Evolutionary conservation across 2,329 filamentous ascomycete species (phyloP).

Genomic region (Calonectria henricotiae): DNA sequence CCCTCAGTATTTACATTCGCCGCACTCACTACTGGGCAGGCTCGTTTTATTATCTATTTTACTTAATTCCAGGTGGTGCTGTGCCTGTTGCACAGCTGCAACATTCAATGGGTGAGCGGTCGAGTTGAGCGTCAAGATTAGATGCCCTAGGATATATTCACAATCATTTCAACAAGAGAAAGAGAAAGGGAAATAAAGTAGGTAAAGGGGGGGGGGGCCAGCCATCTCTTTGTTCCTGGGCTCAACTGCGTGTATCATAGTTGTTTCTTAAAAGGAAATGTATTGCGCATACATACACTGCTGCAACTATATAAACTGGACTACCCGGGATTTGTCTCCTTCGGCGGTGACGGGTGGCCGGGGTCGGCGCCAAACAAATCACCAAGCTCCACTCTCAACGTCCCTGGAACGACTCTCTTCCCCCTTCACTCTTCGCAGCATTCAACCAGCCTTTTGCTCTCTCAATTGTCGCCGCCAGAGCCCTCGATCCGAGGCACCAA

Average conservation of each 20-base stretch:
- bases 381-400: conserved; percentile 47
- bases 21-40: conserved; percentile 21
- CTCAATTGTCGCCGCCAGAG: not conserved
- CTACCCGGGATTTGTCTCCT: not conserved
- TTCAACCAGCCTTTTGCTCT: too few relatives aligned
- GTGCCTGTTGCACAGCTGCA: conserved; percentile 9
- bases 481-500: conserved; percentile 16
- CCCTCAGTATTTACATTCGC: conserved; percentile 10
- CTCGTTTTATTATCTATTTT: conserved; percentile 24
- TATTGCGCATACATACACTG: not conserved
- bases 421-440: too few relatives aligned
- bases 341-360: conserved; percentile 21
- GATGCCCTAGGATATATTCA: conserved; percentile 28
- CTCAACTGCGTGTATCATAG: not conserved
- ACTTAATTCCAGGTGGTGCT: conserved; percentile 11
- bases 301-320: not conserved
- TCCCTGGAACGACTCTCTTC: conserved; percentile 27
- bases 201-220: too few relatives aligned
- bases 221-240: not conserved
- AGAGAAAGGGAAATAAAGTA: not conserved
- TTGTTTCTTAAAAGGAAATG: not conserved
- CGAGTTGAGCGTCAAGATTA: conserved; percentile 21
- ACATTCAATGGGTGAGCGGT: not conserved
- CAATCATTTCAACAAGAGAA: not conserved
- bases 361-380: conserved; percentile 31